Evolutionary conservation across 441 rosid species (phyloP).

Genomic region (Melastoma candidum): DNA sequence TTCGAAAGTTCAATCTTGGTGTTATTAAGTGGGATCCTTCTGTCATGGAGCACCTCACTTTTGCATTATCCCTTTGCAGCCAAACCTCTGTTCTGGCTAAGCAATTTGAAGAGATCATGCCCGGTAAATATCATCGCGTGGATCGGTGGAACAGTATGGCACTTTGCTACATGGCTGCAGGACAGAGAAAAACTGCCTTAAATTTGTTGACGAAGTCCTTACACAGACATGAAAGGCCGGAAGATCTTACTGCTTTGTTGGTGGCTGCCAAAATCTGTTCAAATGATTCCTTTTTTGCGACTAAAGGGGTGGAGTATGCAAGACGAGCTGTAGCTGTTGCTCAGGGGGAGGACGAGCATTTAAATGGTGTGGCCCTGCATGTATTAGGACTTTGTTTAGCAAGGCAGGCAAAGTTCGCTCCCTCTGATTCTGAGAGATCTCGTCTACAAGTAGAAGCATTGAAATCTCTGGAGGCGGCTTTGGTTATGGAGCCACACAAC

Average conservation of each 20-base stretch:
- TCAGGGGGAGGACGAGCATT: slow-evolving; percentile 52
- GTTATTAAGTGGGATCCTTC: slow-evolving; percentile 72
- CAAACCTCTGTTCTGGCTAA: slow-evolving; percentile 67
- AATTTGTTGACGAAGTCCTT: slow-evolving; percentile 75
- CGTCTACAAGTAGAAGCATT: slow-evolving; percentile 69
- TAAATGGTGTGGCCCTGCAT: slow-evolving; percentile 62
- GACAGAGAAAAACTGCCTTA: slow-evolving; percentile 46
- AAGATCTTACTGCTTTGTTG: slow-evolving; percentile 55
- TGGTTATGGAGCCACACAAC: slow-evolving; percentile 52
- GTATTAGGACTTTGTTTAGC: slow-evolving; percentile 82
- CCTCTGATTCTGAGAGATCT: slow-evolving; percentile 79
- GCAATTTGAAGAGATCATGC: slow-evolving; percentile 73
- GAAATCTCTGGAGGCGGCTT: slow-evolving; percentile 61
- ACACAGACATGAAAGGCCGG: slow-evolving; percentile 65
- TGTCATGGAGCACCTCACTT: slow-evolving; percentile 69
- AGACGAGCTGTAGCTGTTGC: slow-evolving; percentile 51
- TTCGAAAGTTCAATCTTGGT: slow-evolving; percentile 53
- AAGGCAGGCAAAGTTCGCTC: slow-evolving; percentile 59
- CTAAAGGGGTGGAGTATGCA: slow-evolving; percentile 69
- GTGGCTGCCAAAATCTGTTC: slow-evolving; percentile 80
- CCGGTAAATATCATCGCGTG: slow-evolving; percentile 67
- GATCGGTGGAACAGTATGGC: slow-evolving; percentile 83
- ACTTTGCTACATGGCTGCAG: slow-evolving; percentile 59
- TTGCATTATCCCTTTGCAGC: slow-evolving; percentile 61
- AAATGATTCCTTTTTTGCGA: slow-evolving; percentile 59